Evolutionary conservation across 148 eudicot species (phyloP), one percentile per base, ranked within the genome.

Genomic region (Vaccinium myrtillus): DNA sequence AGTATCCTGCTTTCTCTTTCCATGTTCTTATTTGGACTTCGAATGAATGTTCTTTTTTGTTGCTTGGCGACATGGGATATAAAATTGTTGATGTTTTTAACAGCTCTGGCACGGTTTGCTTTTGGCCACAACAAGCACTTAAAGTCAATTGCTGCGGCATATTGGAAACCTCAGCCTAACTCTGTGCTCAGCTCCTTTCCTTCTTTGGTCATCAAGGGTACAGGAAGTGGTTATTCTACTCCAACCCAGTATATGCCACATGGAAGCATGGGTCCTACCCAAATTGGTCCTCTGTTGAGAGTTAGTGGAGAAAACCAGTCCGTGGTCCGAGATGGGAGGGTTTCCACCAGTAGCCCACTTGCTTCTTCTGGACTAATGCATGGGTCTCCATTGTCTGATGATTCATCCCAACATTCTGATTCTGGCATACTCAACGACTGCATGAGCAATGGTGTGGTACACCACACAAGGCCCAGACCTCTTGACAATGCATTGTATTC

Each of bases 71-170:
- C 36, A 12, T 67, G 32, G 16, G 11, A 13, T 67, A 67, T 27
- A 23, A 67, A 12, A 5, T 67, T 67, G 11, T 25, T 67, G 73
- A 67, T 67, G 36, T 67, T 15, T 75, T 63, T 77, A 83, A 89
- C 98, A 97, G 99, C 98, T 89, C 90, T 97, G 86, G 91, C 98
- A 27, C 96, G 98, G 59, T 97, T 95, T 88, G 96, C 99, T 50
- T 94, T 94, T 90, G 96, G 96, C 63, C 98, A 97, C 89, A 97
- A 90, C 81, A 92, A 88, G 89, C 96, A 97, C 89, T 94, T 97
- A 61, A 97, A 97, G 89, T 86, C 93, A 76, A 93, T 93, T 77
- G 98, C 98, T 89, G 96, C 95, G 49, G 89, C 95, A 85, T 89
- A 90, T 86, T 92, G 92, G 93, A 97, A 93, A 87, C 88, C 94